Percentiles rank a stretch among this genome's conserved stretches.
phyloP scores from a whole-genome alignment of 2,329 filamentous ascomycete genomes.

The Ascochyta rabiei region DNA sequence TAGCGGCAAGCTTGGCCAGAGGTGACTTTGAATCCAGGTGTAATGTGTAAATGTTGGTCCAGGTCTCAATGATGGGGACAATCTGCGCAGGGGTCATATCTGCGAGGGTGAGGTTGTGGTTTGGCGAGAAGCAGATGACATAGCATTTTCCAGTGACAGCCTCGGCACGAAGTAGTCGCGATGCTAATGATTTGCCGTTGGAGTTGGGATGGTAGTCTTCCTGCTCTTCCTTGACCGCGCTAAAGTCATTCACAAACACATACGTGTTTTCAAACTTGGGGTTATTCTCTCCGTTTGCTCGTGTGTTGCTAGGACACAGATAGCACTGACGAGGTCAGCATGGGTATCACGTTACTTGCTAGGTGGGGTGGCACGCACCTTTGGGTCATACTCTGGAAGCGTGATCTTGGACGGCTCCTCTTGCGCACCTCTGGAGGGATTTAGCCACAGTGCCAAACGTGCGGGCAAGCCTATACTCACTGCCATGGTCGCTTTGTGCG shows the following conservation, averaged over 20 bases:
- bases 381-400: constrained; percentile 77
- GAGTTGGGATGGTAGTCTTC: constrained; percentile 70
- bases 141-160: constrained; percentile 95
- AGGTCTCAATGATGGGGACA: constrained; percentile 81
- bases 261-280: constrained; percentile 87
- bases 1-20: constrained; percentile 57
- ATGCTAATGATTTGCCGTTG: constrained; percentile 65
- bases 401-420: constrained; percentile 55
- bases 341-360: neutral
- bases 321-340: constrained; percentile 70
- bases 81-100: constrained; percentile 82
- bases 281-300: constrained; percentile 85
- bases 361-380: constrained; percentile 38
- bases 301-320: constrained; percentile 87
- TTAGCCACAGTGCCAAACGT: constrained; percentile 9
- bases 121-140: constrained; percentile 90
- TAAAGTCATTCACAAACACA: constrained; percentile 97
- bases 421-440: constrained; percentile 52
- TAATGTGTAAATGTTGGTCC: constrained; percentile 86
- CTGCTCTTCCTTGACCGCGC: constrained; percentile 93
- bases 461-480: constrained; percentile 60
- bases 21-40: constrained; percentile 77
- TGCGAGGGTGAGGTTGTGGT: constrained; percentile 89
- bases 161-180: constrained; percentile 79
- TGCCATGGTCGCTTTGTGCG: constrained; percentile 98